Base-by-base conservation (phyloP, 768 basidiomycete genomes). In the Sporobolomyces pararoseus region DNA sequence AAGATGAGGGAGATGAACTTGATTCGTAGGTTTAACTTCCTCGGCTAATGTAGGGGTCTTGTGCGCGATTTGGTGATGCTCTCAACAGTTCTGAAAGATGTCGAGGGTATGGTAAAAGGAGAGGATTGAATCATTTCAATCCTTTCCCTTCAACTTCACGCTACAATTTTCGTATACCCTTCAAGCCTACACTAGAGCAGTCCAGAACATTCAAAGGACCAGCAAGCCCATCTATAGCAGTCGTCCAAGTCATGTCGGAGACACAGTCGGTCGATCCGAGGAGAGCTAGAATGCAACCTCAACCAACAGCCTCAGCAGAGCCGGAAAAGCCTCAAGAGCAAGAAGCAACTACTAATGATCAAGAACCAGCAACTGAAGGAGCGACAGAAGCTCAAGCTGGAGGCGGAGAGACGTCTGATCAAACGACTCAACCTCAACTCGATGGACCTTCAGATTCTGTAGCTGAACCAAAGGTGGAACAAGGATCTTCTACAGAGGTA, bases 231-330 rank as follows among this genome's bases (percentile, higher is more conserved):
- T n/a, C n/a, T n/a, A n/a, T n/a, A n/a, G n/a, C n/a, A n/a, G n/a
- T n/a, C 29, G 7, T 25, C 50, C 50, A 35, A 13, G 59, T 46
- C 23, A 63, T 63, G 62, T 51, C 62, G 49, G 61, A 63, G 31
- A 19, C 61, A 4, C 23, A 21, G 17, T 37, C 61, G 2, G n/a
- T 63, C 34, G 62, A 63, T 37, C 62, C 62, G 32, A 44, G 62
- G 39, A 17, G 62, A 39, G 62, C 49, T 29, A 35, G 62, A 16
- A 23, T 1, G 1, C 63, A 55, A 37, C 42, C 63, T 14, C 19
- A 53, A 23, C 3, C 64, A 23, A 19, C 44, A n/a, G 51, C 64
- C 19, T 10, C 52, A 23, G 32, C n/a, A 7, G 52, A 35, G 39
- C 6, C 42, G 23, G 46, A 46, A 21, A n/a, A 42, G 14, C n/a